Percentiles rank a stretch among this genome's conserved stretches.
Evolutionary conservation across 1,139 yeast genomes (phyloP).

Genomic region (Blastobotrys raffinosifermentans): DNA sequence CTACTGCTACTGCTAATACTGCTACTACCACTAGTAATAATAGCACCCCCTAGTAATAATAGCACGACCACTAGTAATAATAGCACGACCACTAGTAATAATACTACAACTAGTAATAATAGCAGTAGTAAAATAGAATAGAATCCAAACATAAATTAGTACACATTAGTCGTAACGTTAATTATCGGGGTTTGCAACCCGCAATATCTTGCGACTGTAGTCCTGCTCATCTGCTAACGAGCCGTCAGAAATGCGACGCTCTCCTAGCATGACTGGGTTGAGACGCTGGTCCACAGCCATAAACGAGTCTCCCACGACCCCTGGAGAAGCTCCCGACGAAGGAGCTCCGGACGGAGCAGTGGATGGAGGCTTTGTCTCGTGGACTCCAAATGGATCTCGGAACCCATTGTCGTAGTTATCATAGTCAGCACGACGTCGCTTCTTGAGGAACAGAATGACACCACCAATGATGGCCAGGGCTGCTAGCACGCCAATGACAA

Average conservation of each 20-base stretch:
- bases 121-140: too few relatives aligned
- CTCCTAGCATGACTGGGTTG: conserved; percentile 65
- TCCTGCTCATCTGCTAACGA: conserved; percentile 75
- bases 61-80: too few relatives aligned
- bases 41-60: too few relatives aligned
- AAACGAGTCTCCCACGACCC: conserved; percentile 28
- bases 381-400: conserved; percentile 25
- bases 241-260: conserved; percentile 68
- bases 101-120: too few relatives aligned
- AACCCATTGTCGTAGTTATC: conserved; percentile 15
- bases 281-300: conserved; percentile 60
- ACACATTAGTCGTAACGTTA: too few relatives aligned
- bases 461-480: conserved; percentile 41
- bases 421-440: conserved; percentile 28
- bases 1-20: too few relatives aligned
- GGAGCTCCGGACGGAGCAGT: conserved; percentile 2
- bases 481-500: conserved; percentile 28
- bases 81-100: too few relatives aligned
- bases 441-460: conserved; percentile 40
- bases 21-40: too few relatives aligned
- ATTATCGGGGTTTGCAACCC: conserved; percentile 68
- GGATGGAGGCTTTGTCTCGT: conserved; percentile 12
- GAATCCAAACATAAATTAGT: too few relatives aligned
- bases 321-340: conserved; percentile 8
- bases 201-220: conserved; percentile 63